phyloP scores from a whole-genome alignment of 108 stramenopile species.

The Cylindrotheca closterium region DNA sequence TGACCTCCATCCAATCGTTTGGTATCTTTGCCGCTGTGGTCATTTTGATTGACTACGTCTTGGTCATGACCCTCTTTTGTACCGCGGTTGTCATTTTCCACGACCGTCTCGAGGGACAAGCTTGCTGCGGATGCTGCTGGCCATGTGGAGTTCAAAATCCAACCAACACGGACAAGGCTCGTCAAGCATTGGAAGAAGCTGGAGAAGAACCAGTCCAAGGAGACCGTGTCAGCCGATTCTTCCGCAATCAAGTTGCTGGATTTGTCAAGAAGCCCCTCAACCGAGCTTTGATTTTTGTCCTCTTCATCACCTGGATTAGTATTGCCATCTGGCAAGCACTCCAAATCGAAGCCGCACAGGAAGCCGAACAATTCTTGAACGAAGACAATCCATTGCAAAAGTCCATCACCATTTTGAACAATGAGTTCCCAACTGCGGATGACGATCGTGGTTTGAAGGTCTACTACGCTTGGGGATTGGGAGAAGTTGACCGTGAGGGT shows the following conservation, averaged over 20 bases:
- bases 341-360: slow-evolving; percentile 43
- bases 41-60: slow-evolving; percentile 53
- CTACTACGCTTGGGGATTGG: slow-evolving; percentile 50
- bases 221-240: slow-evolving; percentile 47
- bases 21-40: slow-evolving; percentile 59
- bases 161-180: slow-evolving; percentile 29
- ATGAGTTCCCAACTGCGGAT: slow-evolving; percentile 36
- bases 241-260: slow-evolving; percentile 24
- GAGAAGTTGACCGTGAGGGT: slow-evolving; percentile 41
- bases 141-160: slow-evolving; percentile 19
- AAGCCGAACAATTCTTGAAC: slow-evolving; percentile 45
- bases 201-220: slow-evolving; percentile 27
- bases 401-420: slow-evolving; percentile 38
- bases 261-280: slow-evolving; percentile 31
- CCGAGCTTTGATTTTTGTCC: slow-evolving; percentile 18
- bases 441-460: slow-evolving; percentile 45
- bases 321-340: slow-evolving; percentile 31
- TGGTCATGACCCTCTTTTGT: slow-evolving; percentile 63
- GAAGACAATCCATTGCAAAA: slow-evolving; percentile 55
- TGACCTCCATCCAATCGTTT: slow-evolving; percentile 41
- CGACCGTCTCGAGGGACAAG: slow-evolving; percentile 31
- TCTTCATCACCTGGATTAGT: slow-evolving; percentile 37
- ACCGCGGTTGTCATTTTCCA: slow-evolving; percentile 60
- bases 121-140: slow-evolving; percentile 39
- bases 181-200: slow-evolving; percentile 6